phyloP scores from a whole-genome alignment of 768 basidiomycete species.

The Leccinum longicurvipes region DNA sequence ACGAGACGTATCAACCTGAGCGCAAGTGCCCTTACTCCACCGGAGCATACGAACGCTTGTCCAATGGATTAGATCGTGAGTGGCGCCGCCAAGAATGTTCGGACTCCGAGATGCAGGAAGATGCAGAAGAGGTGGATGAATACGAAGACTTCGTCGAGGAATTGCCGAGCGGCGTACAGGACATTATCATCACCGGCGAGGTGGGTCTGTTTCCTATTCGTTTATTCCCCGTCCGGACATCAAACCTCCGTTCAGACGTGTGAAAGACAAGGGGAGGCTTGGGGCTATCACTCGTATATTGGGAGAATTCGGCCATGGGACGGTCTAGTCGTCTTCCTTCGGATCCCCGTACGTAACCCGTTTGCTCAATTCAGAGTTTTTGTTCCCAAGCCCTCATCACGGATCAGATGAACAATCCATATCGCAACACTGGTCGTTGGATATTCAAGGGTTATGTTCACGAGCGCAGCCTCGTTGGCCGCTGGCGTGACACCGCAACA shows the following conservation, averaged over 20 bases:
- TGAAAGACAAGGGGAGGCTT: constrained; percentile 43
- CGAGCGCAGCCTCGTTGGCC: constrained; percentile 47
- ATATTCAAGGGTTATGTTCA: constrained; percentile 54
- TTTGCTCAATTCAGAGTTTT: neutral
- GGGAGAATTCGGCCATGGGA: constrained; percentile 54
- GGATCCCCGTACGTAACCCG: constrained; percentile 39
- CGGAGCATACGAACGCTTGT: constrained; percentile 30
- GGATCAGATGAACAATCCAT: constrained; percentile 34
- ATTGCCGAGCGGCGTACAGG: constrained; percentile 40
- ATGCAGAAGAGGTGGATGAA: constrained; percentile 34
- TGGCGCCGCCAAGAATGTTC: constrained; percentile 27
- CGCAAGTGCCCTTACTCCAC: constrained; percentile 37
- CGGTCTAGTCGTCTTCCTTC: constrained; percentile 45
- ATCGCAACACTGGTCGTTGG: constrained; percentile 39
- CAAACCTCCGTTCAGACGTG: constrained; percentile 34
- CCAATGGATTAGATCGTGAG: constrained; percentile 10
- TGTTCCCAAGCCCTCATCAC: constrained; percentile 9
- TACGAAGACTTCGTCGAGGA: constrained; percentile 39
- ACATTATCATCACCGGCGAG: constrained; percentile 52
- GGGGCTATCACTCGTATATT: constrained; percentile 45
- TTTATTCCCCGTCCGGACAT: neutral
- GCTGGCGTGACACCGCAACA: constrained; percentile 52
- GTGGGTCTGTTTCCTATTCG: constrained; percentile 27
- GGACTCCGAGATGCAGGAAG: constrained; percentile 13
- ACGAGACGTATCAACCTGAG: constrained; percentile 44